Percentiles rank a stretch among this genome's conserved stretches.
These are phyloP conservation scores for Meyerozyma elateridarum DNA, from an alignment of 1,139 yeast species.

Conservation along the genomic window DNA sequence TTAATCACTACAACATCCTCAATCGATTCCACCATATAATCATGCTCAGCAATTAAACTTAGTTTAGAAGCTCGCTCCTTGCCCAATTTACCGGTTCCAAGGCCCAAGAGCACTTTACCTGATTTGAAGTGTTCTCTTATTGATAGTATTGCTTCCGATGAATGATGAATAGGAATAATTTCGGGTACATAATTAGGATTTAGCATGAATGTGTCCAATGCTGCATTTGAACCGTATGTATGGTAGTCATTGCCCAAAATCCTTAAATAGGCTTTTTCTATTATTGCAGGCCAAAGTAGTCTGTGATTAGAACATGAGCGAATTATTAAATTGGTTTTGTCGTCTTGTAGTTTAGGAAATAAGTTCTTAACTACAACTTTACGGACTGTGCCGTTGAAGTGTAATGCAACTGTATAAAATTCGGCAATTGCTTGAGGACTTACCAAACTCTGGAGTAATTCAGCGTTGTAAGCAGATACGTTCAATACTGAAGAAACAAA, in stretches of 20 bases:
- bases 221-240: conserved; percentile 75
- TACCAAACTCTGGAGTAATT: conserved; percentile 16
- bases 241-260: conserved; percentile 57
- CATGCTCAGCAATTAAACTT: conserved; percentile 59
- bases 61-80: conserved; percentile 29
- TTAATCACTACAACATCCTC: conserved; percentile 32
- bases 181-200: conserved; percentile 73
- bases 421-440: conserved; percentile 24
- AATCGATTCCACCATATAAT: conserved; percentile 46
- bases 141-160: conserved; percentile 25
- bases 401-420: conserved; percentile 31
- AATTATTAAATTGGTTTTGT: conserved; percentile 24
- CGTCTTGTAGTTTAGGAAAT: conserved; percentile 8
- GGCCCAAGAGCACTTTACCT: conserved; percentile 47
- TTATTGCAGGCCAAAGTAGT: conserved; percentile 62
- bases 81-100: conserved; percentile 62
- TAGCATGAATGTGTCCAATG: conserved; percentile 62
- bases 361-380: not conserved
- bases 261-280: conserved; percentile 74
- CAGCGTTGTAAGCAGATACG: conserved; percentile 20
- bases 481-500: conserved; percentile 64
- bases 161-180: conserved; percentile 32
- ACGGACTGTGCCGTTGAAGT: conserved; percentile 49
- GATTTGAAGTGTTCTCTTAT: conserved; percentile 23
- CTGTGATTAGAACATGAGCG: conserved; percentile 36